These are phyloP conservation scores for Penicillium alfredii DNA, from an alignment of 495 filamentous ascomycete species.

Conservation along the genomic window DNA sequence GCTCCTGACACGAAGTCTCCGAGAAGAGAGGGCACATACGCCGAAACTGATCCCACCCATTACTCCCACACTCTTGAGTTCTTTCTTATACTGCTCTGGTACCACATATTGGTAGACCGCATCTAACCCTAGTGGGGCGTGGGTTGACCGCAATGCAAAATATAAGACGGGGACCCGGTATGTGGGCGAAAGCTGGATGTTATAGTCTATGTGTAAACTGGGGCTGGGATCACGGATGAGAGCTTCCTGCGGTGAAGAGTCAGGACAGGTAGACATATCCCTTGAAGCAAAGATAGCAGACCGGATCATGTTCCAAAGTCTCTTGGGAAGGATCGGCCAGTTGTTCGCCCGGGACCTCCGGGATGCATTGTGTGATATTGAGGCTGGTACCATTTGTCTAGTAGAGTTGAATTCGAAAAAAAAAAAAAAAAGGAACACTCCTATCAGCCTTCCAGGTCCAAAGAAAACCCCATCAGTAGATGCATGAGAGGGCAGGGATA, in stretches of 20 bases:
- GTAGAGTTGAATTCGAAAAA: constrained; percentile 5
- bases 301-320: constrained; percentile 35
- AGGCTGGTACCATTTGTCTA: constrained; percentile 29
- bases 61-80: constrained; percentile 53
- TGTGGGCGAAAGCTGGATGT: constrained; percentile 44
- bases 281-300: constrained; percentile 14
- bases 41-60: constrained; percentile 73
- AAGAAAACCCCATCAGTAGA: constrained; percentile 4
- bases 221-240: constrained; percentile 24
- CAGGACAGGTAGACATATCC: constrained; percentile 12
- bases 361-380: constrained; percentile 30
- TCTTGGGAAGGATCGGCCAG: no score
- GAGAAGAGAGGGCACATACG: constrained; percentile 45
- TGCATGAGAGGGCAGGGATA: constrained; percentile 15
- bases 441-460: constrained; percentile 4
- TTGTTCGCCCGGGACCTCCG: constrained; percentile 13
- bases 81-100: constrained; percentile 52
- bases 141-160: constrained; percentile 48
- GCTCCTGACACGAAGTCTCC: constrained; percentile 4
- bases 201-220: constrained; percentile 45
- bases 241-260: constrained; percentile 37
- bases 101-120: constrained; percentile 64
- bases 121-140: constrained; percentile 58
- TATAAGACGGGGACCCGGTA: constrained; percentile 51
- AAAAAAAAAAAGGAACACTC: constrained; percentile 7